phyloP scores from a whole-genome alignment of 1,284 basidiomycete species.

The Ustilago nuda region DNA sequence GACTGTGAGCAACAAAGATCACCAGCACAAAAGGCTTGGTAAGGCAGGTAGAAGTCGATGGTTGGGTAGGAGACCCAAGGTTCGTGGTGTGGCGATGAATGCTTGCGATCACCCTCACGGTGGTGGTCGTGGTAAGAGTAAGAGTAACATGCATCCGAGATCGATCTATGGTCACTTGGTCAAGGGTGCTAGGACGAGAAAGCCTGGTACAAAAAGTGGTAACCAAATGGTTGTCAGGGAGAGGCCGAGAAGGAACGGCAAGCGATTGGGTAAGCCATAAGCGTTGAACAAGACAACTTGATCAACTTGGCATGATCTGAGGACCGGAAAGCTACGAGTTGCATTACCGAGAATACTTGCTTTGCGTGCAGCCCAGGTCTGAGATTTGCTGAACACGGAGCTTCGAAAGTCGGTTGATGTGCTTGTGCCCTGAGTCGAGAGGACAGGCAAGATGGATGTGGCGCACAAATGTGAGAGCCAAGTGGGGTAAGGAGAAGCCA shows the following conservation, averaged over 20 bases:
- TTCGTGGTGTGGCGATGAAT: conserved; percentile 98
- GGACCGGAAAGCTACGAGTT: no score
- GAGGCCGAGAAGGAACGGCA: conserved; percentile 85
- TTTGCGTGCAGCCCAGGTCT: no score
- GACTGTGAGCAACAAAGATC: conserved; percentile 89
- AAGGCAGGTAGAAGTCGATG: conserved; percentile 92
- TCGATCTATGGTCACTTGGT: conserved; percentile 89
- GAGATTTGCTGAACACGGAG: no score
- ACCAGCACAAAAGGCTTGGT: conserved; percentile 85
- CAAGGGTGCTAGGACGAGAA: conserved; percentile 90
- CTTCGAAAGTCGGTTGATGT: no score
- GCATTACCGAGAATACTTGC: no score
- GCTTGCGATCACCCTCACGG: conserved; percentile 96
- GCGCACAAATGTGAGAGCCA: no score
- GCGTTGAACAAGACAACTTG: not conserved
- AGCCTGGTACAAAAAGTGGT: conserved; percentile 83
- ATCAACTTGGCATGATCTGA: not conserved
- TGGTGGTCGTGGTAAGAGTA: conserved; percentile 96
- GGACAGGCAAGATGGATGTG: no score
- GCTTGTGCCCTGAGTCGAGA: no score
- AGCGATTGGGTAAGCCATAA: conserved; percentile 69
- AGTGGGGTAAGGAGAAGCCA: no score
- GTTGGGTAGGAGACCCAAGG: conserved; percentile 86
- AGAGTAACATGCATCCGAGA: conserved; percentile 77
- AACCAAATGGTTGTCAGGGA: conserved; percentile 95